Conservation (phyloP, 139 green algal species). For the Microglena sp. region DNA sequence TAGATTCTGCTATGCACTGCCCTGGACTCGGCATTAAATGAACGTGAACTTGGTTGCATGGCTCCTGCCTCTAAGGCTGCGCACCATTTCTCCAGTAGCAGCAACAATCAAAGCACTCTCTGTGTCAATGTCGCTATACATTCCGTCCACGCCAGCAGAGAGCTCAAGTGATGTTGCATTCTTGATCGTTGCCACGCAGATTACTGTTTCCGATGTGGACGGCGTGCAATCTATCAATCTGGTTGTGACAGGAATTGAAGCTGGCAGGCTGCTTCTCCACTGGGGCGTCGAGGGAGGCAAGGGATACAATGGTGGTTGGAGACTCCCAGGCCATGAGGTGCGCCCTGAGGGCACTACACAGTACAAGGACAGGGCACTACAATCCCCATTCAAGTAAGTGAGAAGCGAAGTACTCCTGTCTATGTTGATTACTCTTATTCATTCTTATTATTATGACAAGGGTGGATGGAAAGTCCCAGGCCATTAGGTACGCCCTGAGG, state of each 20-base stretch:
- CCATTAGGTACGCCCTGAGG: conserved; percentile 43
- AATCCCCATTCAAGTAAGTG: conserved; percentile 74
- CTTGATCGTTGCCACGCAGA: conserved; percentile 4
- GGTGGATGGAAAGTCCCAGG: conserved; percentile 79
- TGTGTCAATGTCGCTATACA: neutral
- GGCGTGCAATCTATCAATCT: conserved; percentile 23
- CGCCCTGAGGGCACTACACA: conserved; percentile 70
- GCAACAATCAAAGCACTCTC: neutral
- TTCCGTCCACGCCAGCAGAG: neutral
- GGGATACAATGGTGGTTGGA: conserved; percentile 78
- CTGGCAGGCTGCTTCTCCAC: conserved; percentile 69
- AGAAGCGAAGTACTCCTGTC: too few relatives aligned
- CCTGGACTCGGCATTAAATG: too few relatives aligned
- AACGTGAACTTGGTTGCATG: too few relatives aligned
- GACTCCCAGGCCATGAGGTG: conserved; percentile 47
- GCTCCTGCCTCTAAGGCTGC: neutral
- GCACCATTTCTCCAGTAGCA: neutral
- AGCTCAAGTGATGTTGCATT: neutral
- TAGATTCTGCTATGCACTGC: too few relatives aligned
- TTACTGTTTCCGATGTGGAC: conserved; percentile 13
- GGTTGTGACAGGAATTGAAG: conserved; percentile 27
- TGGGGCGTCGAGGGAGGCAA: conserved; percentile 84
- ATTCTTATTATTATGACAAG: too few relatives aligned
- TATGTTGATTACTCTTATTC: too few relatives aligned
- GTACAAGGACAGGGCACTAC: conserved; percentile 93